These are phyloP conservation scores for Pelargonium nanum DNA, from an alignment of 345 rosid species.

Conservation along the genomic window DNA sequence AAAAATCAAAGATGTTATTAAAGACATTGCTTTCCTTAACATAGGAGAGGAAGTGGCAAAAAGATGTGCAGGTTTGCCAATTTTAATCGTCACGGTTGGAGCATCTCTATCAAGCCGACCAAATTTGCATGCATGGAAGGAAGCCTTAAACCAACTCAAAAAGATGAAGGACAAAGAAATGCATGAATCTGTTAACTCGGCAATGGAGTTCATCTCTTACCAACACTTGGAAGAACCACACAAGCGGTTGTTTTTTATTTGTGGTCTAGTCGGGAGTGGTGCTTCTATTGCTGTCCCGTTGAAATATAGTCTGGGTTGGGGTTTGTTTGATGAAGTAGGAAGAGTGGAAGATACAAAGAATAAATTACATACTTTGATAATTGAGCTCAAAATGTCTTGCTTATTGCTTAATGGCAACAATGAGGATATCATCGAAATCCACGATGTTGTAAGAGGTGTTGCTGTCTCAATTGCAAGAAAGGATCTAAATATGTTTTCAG, in stretches of 20 bases:
- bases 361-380: conserved; percentile 9
- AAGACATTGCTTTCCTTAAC: background rate
- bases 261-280: conserved; percentile 1
- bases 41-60: background rate
- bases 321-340: background rate
- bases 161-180: background rate
- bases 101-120: background rate
- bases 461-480: conserved; percentile 13
- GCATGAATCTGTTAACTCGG: background rate
- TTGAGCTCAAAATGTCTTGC: conserved; percentile 15
- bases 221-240: too few relatives aligned
- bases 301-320: conserved; percentile 19
- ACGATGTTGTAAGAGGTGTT: conserved; percentile 15
- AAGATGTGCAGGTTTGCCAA: conserved; percentile 17
- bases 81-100: conserved; percentile 8
- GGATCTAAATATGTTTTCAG: background rate
- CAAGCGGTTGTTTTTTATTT: conserved; percentile 8
- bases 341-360: conserved; percentile 6
- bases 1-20: background rate
- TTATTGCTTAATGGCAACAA: conserved; percentile 8
- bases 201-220: background rate
- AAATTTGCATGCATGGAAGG: background rate
- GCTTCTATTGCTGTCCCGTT: conserved; percentile 1
- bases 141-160: background rate
- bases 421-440: background rate